A percentile compares a stretch with the other conserved stretches of the same genome.
phyloP scores from a whole-genome alignment of 2,329 filamentous ascomycete genomes.

The Penicillium sp. region DNA sequence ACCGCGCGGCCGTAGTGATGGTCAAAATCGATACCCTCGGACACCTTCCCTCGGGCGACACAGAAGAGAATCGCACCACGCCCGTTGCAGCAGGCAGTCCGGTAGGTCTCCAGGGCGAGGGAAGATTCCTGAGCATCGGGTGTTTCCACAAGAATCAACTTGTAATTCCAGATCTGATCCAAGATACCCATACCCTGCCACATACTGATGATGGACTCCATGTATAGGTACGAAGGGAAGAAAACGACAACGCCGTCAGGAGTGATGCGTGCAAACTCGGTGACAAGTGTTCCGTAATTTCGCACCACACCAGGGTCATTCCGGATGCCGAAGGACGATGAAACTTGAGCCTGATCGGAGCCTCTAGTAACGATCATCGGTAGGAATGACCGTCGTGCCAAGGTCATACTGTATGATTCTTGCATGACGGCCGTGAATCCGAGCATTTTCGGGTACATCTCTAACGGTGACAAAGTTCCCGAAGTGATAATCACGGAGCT shows the following conservation, averaged over 20 bases:
- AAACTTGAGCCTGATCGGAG: constrained; percentile 88
- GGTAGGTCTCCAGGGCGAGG: constrained; percentile 89
- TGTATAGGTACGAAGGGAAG: constrained; percentile 97
- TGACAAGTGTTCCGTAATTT: constrained; percentile 89
- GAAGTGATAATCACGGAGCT: constrained; percentile 98
- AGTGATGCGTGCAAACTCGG: constrained; percentile 92
- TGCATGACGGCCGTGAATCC: constrained; percentile 88
- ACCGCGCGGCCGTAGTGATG: constrained; percentile 97
- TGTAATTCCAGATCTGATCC: constrained; percentile 98
- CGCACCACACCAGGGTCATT: constrained; percentile 96
- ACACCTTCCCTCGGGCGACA: constrained; percentile 94
- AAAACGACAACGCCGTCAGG: constrained; percentile 99
- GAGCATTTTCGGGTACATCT: constrained; percentile 99
- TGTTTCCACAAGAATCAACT: constrained; percentile 94
- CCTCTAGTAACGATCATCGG: constrained; percentile 97
- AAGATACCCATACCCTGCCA: constrained; percentile 99
- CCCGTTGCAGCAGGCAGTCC: constrained; percentile 95
- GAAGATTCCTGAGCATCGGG: constrained; percentile 97
- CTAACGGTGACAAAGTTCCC: constrained; percentile 89
- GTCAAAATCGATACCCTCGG: constrained; percentile 97
- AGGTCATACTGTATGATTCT: constrained; percentile 95
- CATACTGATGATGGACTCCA: constrained; percentile 98
- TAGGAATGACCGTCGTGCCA: constrained; percentile 88
- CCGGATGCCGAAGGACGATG: constrained; percentile 88
- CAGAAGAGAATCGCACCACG: constrained; percentile 89